Conservation (phyloP, 202 grass and related monocot genomes). For the Zoysia matrella region DNA sequence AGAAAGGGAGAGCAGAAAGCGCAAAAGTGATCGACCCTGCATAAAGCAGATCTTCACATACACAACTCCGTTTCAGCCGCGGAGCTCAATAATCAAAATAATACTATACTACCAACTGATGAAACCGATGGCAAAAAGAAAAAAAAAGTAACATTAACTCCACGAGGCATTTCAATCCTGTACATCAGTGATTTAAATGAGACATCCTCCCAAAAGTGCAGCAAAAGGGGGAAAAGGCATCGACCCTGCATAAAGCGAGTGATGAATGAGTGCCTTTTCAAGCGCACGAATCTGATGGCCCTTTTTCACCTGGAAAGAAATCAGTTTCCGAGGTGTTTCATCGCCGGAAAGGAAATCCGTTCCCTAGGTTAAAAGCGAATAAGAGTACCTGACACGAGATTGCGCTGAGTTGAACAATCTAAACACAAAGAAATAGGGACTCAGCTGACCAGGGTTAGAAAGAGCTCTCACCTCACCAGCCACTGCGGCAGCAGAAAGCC, state of each 20-base stretch:
- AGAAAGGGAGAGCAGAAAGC: background rate
- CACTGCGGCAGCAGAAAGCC: background rate
- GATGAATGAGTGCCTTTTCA: conserved; percentile 20
- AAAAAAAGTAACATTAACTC: too few relatives aligned
- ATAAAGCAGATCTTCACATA: background rate
- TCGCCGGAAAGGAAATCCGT: too few relatives aligned
- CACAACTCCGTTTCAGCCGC: too few relatives aligned
- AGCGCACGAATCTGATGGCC: conserved; percentile 18
- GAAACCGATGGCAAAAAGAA: too few relatives aligned
- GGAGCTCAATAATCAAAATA: too few relatives aligned
- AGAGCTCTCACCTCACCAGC: background rate
- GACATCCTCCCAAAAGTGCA: background rate
- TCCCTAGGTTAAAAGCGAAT: background rate
- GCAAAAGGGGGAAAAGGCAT: background rate
- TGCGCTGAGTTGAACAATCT: background rate
- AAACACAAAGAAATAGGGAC: background rate
- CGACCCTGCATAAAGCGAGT: conserved; percentile 10
- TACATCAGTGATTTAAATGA: too few relatives aligned
- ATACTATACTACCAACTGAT: too few relatives aligned
- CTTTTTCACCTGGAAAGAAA: conserved; percentile 36
- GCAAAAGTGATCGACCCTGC: background rate
- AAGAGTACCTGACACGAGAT: background rate
- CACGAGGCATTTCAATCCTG: too few relatives aligned
- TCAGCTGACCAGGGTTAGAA: too few relatives aligned
- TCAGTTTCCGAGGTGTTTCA: background rate